Conservation (phyloP, 345 rosid genomes). For the Eucalyptus regnans region DNA sequence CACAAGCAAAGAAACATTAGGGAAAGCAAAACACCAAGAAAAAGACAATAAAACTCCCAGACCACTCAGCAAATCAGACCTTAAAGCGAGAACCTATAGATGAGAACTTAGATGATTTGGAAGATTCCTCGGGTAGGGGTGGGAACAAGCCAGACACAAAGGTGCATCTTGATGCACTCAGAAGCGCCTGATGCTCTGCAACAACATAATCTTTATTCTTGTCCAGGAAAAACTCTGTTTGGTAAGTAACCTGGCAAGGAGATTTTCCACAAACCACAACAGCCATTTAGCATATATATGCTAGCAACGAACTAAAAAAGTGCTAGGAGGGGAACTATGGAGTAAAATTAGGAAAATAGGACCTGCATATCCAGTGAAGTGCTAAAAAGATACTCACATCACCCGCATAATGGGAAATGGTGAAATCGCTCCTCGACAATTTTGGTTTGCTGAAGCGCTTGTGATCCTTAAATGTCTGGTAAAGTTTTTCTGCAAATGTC, state of each 20-base stretch:
- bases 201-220: conserved; percentile 96
- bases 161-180: conserved; percentile 66
- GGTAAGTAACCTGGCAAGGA: conserved; percentile 75
- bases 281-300: neutral
- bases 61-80: conserved; percentile 25
- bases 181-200: conserved; percentile 84
- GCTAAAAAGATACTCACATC: conserved; percentile 50
- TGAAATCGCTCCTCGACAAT: conserved; percentile 86
- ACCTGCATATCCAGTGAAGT: neutral
- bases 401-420: conserved; percentile 94
- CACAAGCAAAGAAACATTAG: neutral
- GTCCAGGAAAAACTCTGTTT: conserved; percentile 85
- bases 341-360: neutral
- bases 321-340: neutral
- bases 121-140: conserved; percentile 68
- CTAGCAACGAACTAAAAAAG: neutral
- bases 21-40: neutral
- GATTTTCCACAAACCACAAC: neutral
- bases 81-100: conserved; percentile 95
- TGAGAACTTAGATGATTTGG: conserved; percentile 81
- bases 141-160: conserved; percentile 84
- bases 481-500: conserved; percentile 90
- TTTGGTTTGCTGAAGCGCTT: conserved; percentile 92
- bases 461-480: conserved; percentile 80
- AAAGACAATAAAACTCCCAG: neutral